Percentiles rank a stretch among this genome's conserved stretches.
These are phyloP conservation scores for Sporobolomyces roseus DNA, from an alignment of 768 basidiomycete species.

Conservation along the genomic window DNA sequence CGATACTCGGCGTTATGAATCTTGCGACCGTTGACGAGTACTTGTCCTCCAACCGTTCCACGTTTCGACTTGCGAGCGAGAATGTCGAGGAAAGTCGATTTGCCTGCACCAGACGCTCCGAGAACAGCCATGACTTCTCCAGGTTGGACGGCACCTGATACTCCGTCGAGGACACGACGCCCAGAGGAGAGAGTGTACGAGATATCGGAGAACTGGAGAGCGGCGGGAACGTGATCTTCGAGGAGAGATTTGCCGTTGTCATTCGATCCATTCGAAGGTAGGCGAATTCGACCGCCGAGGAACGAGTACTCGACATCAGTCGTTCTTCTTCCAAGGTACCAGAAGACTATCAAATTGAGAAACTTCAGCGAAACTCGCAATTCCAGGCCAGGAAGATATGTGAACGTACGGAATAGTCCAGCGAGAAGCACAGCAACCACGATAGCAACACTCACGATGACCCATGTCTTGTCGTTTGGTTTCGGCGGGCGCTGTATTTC, in stretches of 20 bases:
- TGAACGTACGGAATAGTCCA: slow-evolving; percentile 53
- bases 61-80: slow-evolving; percentile 84
- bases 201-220: slow-evolving; percentile 81
- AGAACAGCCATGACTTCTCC: slow-evolving; percentile 93
- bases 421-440: slow-evolving; percentile 71
- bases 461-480: slow-evolving; percentile 75
- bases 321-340: slow-evolving; percentile 80
- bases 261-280: slow-evolving; percentile 41
- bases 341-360: slow-evolving; percentile 58
- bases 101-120: slow-evolving; percentile 94
- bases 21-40: slow-evolving; percentile 78
- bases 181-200: slow-evolving; percentile 68
- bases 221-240: slow-evolving; percentile 90
- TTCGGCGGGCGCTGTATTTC: slow-evolving; percentile 63
- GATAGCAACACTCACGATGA: slow-evolving; percentile 76
- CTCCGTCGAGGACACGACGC: slow-evolving; percentile 68
- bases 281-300: slow-evolving; percentile 59
- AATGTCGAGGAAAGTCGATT: slow-evolving; percentile 93
- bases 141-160: slow-evolving; percentile 77
- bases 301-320: slow-evolving; percentile 59
- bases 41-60: slow-evolving; percentile 67
- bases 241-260: slow-evolving; percentile 73
- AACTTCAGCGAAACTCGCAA: background rate
- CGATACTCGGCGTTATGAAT: slow-evolving; percentile 72
- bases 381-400: background rate